phyloP scores from a whole-genome alignment of 1,284 basidiomycete species.

The Lignosus rhinocerotis region DNA sequence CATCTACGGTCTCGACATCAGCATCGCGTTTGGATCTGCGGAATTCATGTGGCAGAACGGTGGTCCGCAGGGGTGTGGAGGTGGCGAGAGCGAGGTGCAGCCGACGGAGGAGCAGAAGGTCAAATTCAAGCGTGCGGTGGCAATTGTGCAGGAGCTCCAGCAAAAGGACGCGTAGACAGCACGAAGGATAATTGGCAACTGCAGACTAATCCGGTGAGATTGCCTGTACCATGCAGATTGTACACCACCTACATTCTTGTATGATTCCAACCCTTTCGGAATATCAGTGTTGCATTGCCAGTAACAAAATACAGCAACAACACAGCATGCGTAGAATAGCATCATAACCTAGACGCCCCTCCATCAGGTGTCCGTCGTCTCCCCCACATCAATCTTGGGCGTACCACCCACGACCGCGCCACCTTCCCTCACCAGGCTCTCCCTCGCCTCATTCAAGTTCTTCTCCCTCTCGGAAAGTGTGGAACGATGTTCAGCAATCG shows the following conservation, averaged over 20 bases:
- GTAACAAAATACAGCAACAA: background rate
- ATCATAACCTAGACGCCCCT: background rate
- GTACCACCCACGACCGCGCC: constrained; percentile 29
- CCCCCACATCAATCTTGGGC: background rate
- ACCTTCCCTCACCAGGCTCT: constrained; percentile 28
- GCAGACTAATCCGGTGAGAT: background rate
- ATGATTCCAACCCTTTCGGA: background rate
- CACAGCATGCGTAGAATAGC: background rate
- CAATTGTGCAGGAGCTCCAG: constrained; percentile 58
- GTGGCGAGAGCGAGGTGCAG: constrained; percentile 48
- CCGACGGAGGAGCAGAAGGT: constrained; percentile 60
- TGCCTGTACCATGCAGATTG: constrained; percentile 1
- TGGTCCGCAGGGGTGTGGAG: constrained; percentile 59
- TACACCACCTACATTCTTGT: background rate
- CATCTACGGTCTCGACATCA: constrained; percentile 68
- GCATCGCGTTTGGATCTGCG: constrained; percentile 61
- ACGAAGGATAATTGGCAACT: background rate
- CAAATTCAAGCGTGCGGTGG: constrained; percentile 67
- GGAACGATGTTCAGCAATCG: constrained; percentile 24
- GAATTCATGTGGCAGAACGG: constrained; percentile 63
- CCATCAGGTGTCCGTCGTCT: background rate
- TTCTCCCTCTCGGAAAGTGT: constrained; percentile 27
- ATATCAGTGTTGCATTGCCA: background rate
- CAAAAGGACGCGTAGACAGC: constrained; percentile 32
- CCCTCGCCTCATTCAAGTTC: constrained; percentile 24